phyloP scores from a whole-genome alignment of 352 stramenopile species.

The Peronospora farinosa region DNA sequence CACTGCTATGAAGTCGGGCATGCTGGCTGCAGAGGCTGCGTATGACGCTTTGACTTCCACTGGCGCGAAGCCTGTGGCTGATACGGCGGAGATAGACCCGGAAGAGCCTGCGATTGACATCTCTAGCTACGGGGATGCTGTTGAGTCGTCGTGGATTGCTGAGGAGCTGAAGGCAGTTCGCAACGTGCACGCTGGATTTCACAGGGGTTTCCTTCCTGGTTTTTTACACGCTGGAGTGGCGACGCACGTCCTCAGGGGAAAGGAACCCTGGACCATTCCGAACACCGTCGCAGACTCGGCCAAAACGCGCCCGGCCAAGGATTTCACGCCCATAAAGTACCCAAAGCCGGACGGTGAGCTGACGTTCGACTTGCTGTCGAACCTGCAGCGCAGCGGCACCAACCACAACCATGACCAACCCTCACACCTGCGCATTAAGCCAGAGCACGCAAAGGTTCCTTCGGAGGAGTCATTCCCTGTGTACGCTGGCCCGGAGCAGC shows the following conservation, averaged over 20 bases:
- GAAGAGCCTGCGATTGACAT: slow-evolving; percentile 59
- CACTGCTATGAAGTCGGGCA: slow-evolving; percentile 98
- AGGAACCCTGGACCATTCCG: slow-evolving; percentile 94
- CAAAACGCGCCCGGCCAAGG: slow-evolving; percentile 87
- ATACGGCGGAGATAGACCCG: slow-evolving; percentile 64
- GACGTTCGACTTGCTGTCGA: slow-evolving; percentile 98
- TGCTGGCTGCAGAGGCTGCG: slow-evolving; percentile 94
- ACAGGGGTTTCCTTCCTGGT: slow-evolving; percentile 90
- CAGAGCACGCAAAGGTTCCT: slow-evolving; percentile 80
- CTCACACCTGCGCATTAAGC: slow-evolving; percentile 94
- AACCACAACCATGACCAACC: slow-evolving; percentile 99
- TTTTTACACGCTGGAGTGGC: slow-evolving; percentile 91
- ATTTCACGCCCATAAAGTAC: slow-evolving; percentile 93
- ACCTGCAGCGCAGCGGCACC: slow-evolving; percentile 94
- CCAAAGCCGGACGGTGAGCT: slow-evolving; percentile 94
- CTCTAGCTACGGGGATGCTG: slow-evolving; percentile 79
- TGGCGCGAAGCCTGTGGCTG: slow-evolving; percentile 52
- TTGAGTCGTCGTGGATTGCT: slow-evolving; percentile 94
- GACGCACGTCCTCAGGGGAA: slow-evolving; percentile 91
- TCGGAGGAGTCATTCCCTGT: slow-evolving; percentile 83
- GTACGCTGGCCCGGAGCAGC: slow-evolving; percentile 95
- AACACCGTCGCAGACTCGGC: slow-evolving; percentile 84
- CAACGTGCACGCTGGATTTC: slow-evolving; percentile 96
- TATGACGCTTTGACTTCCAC: slow-evolving; percentile 82
- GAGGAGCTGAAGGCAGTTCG: slow-evolving; percentile 96